phyloP scores from a whole-genome alignment of 2,329 filamentous ascomycete species.

The Trichoderma pleuroti region DNA sequence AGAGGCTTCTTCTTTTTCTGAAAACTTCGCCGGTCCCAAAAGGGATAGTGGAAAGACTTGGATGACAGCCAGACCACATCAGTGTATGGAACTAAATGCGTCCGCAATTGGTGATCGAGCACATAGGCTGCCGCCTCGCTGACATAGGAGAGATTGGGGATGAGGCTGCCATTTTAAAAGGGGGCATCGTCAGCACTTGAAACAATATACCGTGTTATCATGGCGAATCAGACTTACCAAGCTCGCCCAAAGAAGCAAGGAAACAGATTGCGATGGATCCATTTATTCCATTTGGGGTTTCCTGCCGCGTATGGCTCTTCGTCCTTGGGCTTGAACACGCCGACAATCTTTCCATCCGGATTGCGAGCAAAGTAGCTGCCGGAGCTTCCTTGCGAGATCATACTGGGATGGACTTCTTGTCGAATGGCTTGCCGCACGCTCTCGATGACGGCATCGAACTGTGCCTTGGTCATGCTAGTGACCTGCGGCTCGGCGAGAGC shows the following conservation, averaged over 20 bases:
- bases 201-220: background rate
- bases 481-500: conserved; percentile 61
- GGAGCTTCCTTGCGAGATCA: conserved; percentile 96
- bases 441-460: conserved; percentile 87
- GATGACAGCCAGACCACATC: conserved; percentile 92
- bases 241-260: conserved; percentile 95
- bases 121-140: conserved; percentile 97
- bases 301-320: conserved; percentile 96
- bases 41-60: conserved; percentile 97
- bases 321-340: conserved; percentile 98
- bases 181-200: background rate
- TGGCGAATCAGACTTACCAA: conserved; percentile 54
- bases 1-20: conserved; percentile 83
- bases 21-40: conserved; percentile 87
- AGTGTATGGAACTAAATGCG: conserved; percentile 91
- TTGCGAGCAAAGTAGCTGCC: conserved; percentile 97
- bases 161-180: conserved; percentile 53
- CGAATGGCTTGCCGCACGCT: conserved; percentile 89
- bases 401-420: conserved; percentile 84
- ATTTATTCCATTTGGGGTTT: conserved; percentile 99
- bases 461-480: conserved; percentile 67
- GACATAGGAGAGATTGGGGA: conserved; percentile 95
- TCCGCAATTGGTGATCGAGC: conserved; percentile 83
- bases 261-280: conserved; percentile 96
- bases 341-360: conserved; percentile 86